Conservation (phyloP, 164 flowering plant genomes). For the Dillenia suffruticosa region DNA sequence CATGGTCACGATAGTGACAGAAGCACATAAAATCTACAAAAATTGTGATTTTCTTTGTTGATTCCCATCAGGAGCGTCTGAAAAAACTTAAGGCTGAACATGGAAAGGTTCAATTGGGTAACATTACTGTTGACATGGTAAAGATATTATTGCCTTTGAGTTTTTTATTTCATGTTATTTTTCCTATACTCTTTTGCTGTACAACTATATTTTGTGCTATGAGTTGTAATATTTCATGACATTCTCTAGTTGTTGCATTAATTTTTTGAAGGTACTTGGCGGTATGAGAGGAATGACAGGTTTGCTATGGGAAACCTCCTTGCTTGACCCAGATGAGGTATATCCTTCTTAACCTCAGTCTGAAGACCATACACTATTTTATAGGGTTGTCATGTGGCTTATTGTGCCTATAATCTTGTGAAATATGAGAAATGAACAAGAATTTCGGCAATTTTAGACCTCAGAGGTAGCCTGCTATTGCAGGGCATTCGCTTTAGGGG, state of each 20-base stretch:
- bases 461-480: background rate
- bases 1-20: no score
- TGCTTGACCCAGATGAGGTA: conserved; percentile 94
- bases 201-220: background rate
- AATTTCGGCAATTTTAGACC: background rate
- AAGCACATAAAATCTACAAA: no score
- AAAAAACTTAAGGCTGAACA: conserved; percentile 83
- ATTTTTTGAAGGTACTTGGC: conserved; percentile 58
- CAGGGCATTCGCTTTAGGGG: conserved; percentile 97
- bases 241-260: background rate
- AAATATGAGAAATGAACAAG: no score
- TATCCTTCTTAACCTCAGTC: background rate
- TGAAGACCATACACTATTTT: no score
- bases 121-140: conserved; percentile 96
- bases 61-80: conserved; percentile 64
- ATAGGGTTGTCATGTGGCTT: no score
- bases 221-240: background rate
- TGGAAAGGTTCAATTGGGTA: conserved; percentile 92
- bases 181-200: background rate
- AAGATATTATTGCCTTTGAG: background rate
- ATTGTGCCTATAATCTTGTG: no score
- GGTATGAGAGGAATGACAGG: conserved; percentile 99
- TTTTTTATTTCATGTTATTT: background rate
- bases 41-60: no score
- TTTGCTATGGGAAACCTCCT: conserved; percentile 89